Conservation (phyloP, 2,329 filamentous ascomycete genomes). For the Hymenoscyphus repandus region DNA sequence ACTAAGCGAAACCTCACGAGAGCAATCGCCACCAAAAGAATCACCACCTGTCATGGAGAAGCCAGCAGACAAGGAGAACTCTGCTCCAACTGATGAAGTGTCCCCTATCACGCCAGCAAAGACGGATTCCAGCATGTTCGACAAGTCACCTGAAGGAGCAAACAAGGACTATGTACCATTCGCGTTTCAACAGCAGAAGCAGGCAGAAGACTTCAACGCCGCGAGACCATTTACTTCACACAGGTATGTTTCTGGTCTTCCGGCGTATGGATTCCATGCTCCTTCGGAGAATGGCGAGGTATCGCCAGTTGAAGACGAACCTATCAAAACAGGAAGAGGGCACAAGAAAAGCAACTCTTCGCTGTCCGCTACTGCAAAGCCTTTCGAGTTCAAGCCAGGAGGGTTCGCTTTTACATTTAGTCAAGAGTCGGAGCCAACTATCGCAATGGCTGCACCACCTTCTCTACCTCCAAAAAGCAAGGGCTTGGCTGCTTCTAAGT, state of each 20-base stretch:
- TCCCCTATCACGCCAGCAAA: conserved; percentile 34
- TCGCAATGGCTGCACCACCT: conserved; percentile 9
- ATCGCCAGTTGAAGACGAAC: conserved; percentile 13
- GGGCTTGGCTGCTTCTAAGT: conserved; percentile 26
- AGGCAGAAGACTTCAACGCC: conserved; percentile 35
- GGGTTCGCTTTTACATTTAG: conserved; percentile 26
- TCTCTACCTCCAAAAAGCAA: conserved; percentile 5
- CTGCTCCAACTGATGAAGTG: conserved; percentile 17
- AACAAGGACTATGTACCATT: conserved; percentile 54
- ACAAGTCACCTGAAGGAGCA: conserved; percentile 41
- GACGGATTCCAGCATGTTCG: conserved; percentile 36
- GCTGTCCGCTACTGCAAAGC: conserved; percentile 65
- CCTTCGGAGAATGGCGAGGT: conserved; percentile 28
- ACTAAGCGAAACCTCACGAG: conserved; percentile 30
- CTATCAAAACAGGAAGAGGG: conserved; percentile 18
- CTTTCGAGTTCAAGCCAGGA: conserved; percentile 47
- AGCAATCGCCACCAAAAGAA: conserved; percentile 30
- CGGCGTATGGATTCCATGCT: conserved; percentile 22
- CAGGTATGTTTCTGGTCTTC: conserved; percentile 25
- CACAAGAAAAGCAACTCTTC: conserved; percentile 46
- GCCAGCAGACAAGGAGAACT: conserved; percentile 30
- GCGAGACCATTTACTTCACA: conserved; percentile 26
- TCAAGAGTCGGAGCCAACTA: conserved; percentile 7
- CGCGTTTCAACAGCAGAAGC: conserved; percentile 47
- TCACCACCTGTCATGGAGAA: conserved; percentile 7